Evolutionary conservation across 2,329 filamentous ascomycete species (phyloP).

Genomic region (Alternaria viburni): DNA sequence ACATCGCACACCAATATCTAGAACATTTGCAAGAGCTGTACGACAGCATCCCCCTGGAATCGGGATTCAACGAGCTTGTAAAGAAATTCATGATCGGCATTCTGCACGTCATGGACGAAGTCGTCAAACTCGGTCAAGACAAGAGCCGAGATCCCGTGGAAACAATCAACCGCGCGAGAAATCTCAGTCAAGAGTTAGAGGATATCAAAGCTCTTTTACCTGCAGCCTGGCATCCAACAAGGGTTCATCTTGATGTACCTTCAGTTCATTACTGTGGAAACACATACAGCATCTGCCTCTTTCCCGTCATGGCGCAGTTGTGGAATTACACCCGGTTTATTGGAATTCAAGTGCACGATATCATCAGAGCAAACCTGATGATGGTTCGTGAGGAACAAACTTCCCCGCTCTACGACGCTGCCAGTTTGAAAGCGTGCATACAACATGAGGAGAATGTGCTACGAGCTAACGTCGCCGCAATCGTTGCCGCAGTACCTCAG

Average conservation of each 20-base stretch:
- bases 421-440: conserved; percentile 4
- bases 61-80: conserved; percentile 8
- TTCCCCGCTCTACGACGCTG: conserved; percentile 21
- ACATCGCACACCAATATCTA: conserved; percentile 12
- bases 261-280: conserved; percentile 24
- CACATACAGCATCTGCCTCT: conserved; percentile 38
- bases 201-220: conserved; percentile 27
- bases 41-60: conserved; percentile 3
- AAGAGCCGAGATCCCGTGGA: conserved; percentile 20
- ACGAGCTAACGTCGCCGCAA: conserved; percentile 9
- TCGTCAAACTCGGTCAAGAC: conserved; percentile 30
- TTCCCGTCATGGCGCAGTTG: conserved; percentile 39
- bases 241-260: conserved; percentile 17
- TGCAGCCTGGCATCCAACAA: conserved; percentile 33
- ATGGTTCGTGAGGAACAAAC: conserved; percentile 12
- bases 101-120: conserved; percentile 26
- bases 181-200: conserved; percentile 31
- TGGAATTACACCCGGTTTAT: conserved; percentile 39
- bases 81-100: conserved; percentile 28
- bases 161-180: conserved; percentile 19
- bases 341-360: conserved; percentile 30
- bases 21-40: conserved; percentile 30
- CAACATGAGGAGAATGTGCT: conserved; percentile 21
- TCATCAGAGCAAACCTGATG: conserved; percentile 27
- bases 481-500: conserved; percentile 37